Base-by-base conservation (phyloP, 2,329 filamentous ascomycete species). In the Trichophyton simii region DNA sequence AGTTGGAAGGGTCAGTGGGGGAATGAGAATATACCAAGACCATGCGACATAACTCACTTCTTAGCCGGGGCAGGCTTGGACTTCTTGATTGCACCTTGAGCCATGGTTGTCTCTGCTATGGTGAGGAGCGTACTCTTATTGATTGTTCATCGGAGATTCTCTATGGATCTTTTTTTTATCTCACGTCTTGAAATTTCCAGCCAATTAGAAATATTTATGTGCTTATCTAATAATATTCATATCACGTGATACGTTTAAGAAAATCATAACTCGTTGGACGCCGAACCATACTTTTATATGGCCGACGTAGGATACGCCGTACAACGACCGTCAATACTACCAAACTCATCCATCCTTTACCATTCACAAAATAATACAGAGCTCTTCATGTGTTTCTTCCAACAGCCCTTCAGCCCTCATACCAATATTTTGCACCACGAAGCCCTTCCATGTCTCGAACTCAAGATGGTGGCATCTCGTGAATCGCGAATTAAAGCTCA, bases 61-160 rank as follows among this genome's bases (percentile, higher is more conserved):
- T 72, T 77, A 66, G 69, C 60, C 15, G 66, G 59, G 7, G 69
- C 68, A 57, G 72, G 62, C 66, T 76, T 71, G 63, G 72, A 72
- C 64, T 79, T 80, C 65, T 81, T 81, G 60, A 80, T 67, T 41
- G 71, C 68, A 63, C 77, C 77, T 74, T 80, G 78, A 20, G 77
- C 76, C 78, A 80, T 80, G 36, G 22, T 61, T 20, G 48, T 22
- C 7, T 34, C 15, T 1, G 28, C 28, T 31, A 31, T 7, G 28
- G 13, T 31, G 8, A 41, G 34, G 31, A 13, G 31, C 22, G 55
- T 34, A 15, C 9, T 54, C 11, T 38, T n/a, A 31, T 34, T 28
- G 28, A n/a, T 3, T 54, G 5, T 34, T 54, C 6, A 15, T 15
- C 1, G 28, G 13, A 54, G 50, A 54, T 4, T 25, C 18, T 2